Evolutionary conservation across 2,329 filamentous ascomycete genomes (phyloP).

Genomic region (Pleomassaria siparia): DNA sequence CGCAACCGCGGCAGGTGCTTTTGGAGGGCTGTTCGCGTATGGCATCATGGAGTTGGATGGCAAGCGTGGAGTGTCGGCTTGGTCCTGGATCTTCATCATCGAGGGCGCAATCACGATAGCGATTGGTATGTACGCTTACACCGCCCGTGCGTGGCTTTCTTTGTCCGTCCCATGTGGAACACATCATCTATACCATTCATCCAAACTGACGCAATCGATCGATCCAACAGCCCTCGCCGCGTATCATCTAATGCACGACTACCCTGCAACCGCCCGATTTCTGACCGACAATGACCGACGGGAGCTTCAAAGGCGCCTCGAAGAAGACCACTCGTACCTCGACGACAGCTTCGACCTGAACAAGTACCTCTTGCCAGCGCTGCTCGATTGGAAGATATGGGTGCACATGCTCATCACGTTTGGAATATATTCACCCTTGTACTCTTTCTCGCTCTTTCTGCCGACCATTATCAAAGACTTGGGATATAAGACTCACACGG

Average conservation of each 20-base stretch:
- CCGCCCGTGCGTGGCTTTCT: slow-evolving; percentile 4
- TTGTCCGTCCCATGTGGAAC: slow-evolving; percentile 2
- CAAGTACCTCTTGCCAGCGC: slow-evolving; percentile 26
- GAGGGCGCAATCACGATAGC: slow-evolving; percentile 25
- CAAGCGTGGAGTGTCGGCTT: slow-evolving; percentile 41
- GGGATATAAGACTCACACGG: slow-evolving; percentile 60
- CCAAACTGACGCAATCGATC: slow-evolving; percentile 11
- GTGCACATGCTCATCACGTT: slow-evolving; percentile 37
- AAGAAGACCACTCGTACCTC: slow-evolving; percentile 22
- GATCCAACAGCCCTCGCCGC: slow-evolving; percentile 41
- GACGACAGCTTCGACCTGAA: slow-evolving; percentile 25
- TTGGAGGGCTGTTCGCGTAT: slow-evolving; percentile 52
- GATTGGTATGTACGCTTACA: slow-evolving; percentile 20
- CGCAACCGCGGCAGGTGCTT: slow-evolving; percentile 56
- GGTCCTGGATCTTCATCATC: slow-evolving; percentile 34
- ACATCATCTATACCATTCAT: not conserved
- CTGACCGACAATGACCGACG: slow-evolving; percentile 55
- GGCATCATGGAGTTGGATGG: slow-evolving; percentile 61
- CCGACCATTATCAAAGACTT: slow-evolving; percentile 64
- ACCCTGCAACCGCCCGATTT: slow-evolving; percentile 58
- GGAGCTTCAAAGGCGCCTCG: slow-evolving; percentile 26
- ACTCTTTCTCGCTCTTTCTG: slow-evolving; percentile 46
- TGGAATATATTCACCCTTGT: slow-evolving; percentile 37
- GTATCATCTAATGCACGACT: slow-evolving; percentile 59
- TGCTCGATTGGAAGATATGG: slow-evolving; percentile 42